Evolutionary conservation across 2,329 filamentous ascomycete species (phyloP), one percentile per base, ranked within the genome.

Genomic region (Cladorrhinum sp.): DNA sequence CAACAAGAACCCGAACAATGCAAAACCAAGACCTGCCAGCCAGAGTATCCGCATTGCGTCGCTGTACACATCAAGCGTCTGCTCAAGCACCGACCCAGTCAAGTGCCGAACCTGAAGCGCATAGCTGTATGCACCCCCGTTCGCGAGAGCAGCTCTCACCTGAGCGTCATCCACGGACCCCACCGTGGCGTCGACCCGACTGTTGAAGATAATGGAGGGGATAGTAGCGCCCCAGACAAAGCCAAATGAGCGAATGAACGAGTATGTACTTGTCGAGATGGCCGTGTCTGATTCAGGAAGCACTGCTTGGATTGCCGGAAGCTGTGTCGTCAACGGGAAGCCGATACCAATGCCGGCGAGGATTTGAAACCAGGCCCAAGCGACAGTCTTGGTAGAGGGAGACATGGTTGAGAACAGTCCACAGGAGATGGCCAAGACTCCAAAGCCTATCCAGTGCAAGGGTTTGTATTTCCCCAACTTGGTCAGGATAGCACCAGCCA

Each of bases 401-500:
- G 32, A 12, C 12, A 13, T 8, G 9, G 32, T 36, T 13, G 2
- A 36, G 32, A 4, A 36, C 9, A 12, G 8, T 36, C 8, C n/a
- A n/a, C n/a, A 36, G 32, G 32, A 36, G 32, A 36, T 12, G 32
- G 16, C 32, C 32, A 36, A 12, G 32, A 36, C 9, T 3, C 9
- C 32, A 13, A 36, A 13, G 16, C 32, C 32, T 36, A 13, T 13
- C 3, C 16, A 13, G 3, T 36, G 32, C 9, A 36, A 3, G 32
- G 32, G 32, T 5, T 13, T 4, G 12, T 36, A 36, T 2, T 13
- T 8, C 32, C 32, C 32, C 7, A 36, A 36, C 12, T 36, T 36
- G 9, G 32, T 12, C 9, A 36, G 32, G 32, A 12, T 13, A 13
- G 32, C 67, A 29, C 79, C 79, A 10, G 73, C 73, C 1, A 71